These are phyloP conservation scores for Arthrobotrys musiformis DNA, from an alignment of 2,329 filamentous ascomycete genomes.

Conservation along the genomic window DNA sequence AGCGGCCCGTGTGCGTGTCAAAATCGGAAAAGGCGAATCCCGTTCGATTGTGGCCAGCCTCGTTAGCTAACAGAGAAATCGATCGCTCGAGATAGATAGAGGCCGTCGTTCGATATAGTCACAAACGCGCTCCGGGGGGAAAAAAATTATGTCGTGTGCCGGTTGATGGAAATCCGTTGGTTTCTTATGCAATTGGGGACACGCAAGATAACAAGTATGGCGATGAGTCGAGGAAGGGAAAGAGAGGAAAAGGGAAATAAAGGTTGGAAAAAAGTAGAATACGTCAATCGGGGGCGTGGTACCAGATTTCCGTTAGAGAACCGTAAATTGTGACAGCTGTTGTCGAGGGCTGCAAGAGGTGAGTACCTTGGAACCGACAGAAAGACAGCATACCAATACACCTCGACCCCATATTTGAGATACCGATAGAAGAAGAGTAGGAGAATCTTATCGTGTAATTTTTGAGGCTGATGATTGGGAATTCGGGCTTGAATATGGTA, in stretches of 20 bases:
- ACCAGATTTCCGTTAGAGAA: neutral
- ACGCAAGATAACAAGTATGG: conserved; percentile 23
- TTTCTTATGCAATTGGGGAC: no score
- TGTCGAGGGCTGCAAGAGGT: conserved; percentile 43
- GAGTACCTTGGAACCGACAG: conserved; percentile 7
- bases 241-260: neutral
- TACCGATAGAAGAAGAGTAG: neutral
- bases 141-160: no score
- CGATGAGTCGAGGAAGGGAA: no score
- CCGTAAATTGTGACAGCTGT: conserved; percentile 24
- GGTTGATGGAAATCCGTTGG: no score
- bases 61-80: no score
- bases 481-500: neutral
- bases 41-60: no score
- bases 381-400: conserved; percentile 13
- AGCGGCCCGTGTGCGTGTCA: neutral
- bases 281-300: conserved; percentile 8
- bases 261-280: conserved; percentile 18
- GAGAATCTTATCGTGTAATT: neutral
- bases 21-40: no score
- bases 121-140: no score
- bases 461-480: neutral
- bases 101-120: neutral
- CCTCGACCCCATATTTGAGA: neutral
- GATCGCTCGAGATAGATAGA: neutral